A percentile compares a stretch with the other conserved stretches of the same genome.
These are phyloP conservation scores for Botrytis aclada DNA, from an alignment of 2,329 filamentous ascomycete genomes.

Conservation along the genomic window DNA sequence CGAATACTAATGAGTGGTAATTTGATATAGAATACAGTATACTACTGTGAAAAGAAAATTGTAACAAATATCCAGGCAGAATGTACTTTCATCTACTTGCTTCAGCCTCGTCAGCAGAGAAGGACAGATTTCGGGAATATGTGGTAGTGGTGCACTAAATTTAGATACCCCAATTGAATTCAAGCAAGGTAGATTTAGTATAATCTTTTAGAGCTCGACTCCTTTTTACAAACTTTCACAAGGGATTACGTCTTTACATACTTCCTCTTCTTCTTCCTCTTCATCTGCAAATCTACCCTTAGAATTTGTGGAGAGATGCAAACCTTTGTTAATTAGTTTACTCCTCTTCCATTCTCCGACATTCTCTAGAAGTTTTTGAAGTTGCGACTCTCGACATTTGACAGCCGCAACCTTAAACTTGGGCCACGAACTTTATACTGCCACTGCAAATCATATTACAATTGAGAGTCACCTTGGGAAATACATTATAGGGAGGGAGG, in stretches of 20 bases:
- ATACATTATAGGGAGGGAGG: background rate
- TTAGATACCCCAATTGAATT: slow-evolving; percentile 17
- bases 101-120: slow-evolving; percentile 19
- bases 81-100: background rate
- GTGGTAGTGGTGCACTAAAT: slow-evolving; percentile 12
- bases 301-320: slow-evolving; percentile 32
- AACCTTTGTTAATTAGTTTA: slow-evolving; percentile 29
- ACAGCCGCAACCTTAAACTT: slow-evolving; percentile 6
- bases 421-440: slow-evolving; percentile 16
- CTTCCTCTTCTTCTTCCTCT: slow-evolving; percentile 6
- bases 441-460: background rate
- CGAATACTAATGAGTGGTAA: too few relatives aligned
- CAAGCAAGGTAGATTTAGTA: slow-evolving; percentile 17
- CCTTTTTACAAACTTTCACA: slow-evolving; percentile 17
- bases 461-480: background rate
- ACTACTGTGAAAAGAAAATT: background rate
- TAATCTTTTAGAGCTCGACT: slow-evolving; percentile 16
- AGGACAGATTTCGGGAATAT: slow-evolving; percentile 21
- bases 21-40: background rate
- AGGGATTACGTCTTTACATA: slow-evolving; percentile 17
- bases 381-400: slow-evolving; percentile 10
- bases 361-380: slow-evolving; percentile 6
- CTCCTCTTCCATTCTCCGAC: slow-evolving; percentile 7
- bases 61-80: background rate
- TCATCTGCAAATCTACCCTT: slow-evolving; percentile 7